A percentile compares a stretch with the other conserved stretches of the same genome.
phyloP scores from a whole-genome alignment of 257 asterid genomes.

The Gynochthodes officinalis region DNA sequence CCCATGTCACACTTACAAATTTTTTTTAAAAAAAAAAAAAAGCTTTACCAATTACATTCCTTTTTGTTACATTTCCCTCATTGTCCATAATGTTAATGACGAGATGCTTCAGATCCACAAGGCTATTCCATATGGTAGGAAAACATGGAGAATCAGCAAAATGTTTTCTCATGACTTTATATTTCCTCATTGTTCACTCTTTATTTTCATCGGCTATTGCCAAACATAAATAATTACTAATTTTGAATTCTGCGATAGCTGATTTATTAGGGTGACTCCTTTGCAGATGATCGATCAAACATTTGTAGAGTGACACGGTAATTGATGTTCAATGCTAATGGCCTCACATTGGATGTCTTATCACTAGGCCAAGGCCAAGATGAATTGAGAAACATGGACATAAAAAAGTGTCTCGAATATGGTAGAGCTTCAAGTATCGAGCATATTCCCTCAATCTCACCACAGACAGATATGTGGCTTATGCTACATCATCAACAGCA shows the following conservation, averaged over 20 bases:
- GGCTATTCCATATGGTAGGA: neutral
- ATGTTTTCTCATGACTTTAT: neutral
- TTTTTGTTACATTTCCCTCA: too few species aligned
- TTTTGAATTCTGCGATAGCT: neutral
- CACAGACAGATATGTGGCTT: neutral
- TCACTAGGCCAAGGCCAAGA: too few species aligned
- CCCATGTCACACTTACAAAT: too few species aligned
- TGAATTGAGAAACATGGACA: conserved; percentile 33
- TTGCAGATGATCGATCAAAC: conserved; percentile 1
- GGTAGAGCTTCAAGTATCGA: neutral
- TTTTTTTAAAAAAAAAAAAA: too few species aligned
- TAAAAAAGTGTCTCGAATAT: conserved; percentile 22
- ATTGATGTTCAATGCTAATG: too few species aligned
- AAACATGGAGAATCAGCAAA: neutral
- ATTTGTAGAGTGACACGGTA: neutral
- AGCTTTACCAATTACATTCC: too few species aligned
- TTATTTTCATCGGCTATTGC: neutral
- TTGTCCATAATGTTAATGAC: neutral
- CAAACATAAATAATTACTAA: neutral
- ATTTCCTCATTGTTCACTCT: neutral
- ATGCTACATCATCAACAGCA: neutral
- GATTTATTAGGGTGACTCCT: neutral
- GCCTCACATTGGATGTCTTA: too few species aligned
- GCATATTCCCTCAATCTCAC: neutral
- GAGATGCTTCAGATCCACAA: neutral